Percentiles rank a stretch among this genome's conserved stretches.
Evolutionary conservation across 1,139 yeast genomes (phyloP).

Genomic region (Magnusiomyces tetraspermus): DNA sequence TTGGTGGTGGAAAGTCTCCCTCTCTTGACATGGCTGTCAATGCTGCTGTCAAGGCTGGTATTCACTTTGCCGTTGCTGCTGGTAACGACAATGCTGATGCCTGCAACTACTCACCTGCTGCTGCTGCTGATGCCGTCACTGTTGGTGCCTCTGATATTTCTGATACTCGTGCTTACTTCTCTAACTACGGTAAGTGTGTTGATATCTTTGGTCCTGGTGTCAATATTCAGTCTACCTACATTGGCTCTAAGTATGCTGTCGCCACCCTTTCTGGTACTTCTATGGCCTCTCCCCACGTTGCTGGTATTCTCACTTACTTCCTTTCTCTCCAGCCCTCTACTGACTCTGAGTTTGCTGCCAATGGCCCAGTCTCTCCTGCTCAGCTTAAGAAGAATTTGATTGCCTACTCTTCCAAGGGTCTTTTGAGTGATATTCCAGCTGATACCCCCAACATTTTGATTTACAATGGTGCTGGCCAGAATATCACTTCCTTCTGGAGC

Average conservation of each 20-base stretch:
- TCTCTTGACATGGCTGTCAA: conserved; percentile 47
- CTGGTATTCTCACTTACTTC: conserved; percentile 77
- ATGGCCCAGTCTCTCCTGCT: conserved; percentile 60
- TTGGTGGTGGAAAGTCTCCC: conserved; percentile 51
- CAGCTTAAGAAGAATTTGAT: conserved; percentile 84
- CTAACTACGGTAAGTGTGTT: conserved; percentile 58
- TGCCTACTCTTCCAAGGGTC: conserved; percentile 64
- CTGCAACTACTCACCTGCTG: conserved; percentile 54
- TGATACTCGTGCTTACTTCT: conserved; percentile 49
- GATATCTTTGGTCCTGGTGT: conserved; percentile 58
- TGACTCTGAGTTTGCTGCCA: conserved; percentile 59
- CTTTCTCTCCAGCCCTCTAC: conserved; percentile 83
- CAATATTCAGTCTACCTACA: conserved; percentile 49
- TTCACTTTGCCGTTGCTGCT: conserved; percentile 58
- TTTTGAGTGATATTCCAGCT: conserved; percentile 60
- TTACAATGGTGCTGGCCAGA: conserved; percentile 88
- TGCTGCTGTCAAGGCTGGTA: conserved; percentile 50
- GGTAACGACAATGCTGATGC: conserved; percentile 60
- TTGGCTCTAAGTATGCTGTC: conserved; percentile 73
- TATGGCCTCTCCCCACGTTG: conserved; percentile 97
- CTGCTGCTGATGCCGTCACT: conserved; percentile 49
- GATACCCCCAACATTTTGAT: conserved; percentile 86
- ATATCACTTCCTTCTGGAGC: conserved; percentile 62
- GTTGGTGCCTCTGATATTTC: conserved; percentile 48
- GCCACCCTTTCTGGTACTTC: conserved; percentile 96